Conservation (phyloP, 345 rosid species). For the Euphorbia tirucalli region DNA sequence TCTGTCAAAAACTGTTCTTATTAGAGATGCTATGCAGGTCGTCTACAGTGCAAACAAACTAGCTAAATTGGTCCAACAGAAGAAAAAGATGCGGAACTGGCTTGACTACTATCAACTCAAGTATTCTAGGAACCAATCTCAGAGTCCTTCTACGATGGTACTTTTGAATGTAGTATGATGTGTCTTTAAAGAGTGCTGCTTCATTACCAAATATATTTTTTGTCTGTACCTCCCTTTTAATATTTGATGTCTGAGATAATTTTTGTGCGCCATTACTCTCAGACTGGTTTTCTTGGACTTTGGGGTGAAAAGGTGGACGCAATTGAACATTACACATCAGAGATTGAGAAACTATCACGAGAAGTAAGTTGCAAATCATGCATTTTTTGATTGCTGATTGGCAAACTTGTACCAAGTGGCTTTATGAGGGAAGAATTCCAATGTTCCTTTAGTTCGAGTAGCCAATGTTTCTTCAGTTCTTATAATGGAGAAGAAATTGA, state of each 20-base stretch:
- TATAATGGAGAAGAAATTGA: neutral
- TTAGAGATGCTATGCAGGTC: constrained; percentile 44
- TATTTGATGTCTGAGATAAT: constrained; percentile 8
- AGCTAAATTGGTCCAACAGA: constrained; percentile 67
- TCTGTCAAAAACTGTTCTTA: neutral
- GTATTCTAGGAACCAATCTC: constrained; percentile 48
- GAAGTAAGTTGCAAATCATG: constrained; percentile 50
- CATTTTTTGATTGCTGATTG: neutral
- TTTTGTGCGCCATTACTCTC: constrained; percentile 13
- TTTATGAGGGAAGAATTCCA: neutral
- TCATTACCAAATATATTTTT: constrained; percentile 3
- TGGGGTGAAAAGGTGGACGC: constrained; percentile 81
- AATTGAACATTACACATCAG: constrained; percentile 57
- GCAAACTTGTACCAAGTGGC: neutral
- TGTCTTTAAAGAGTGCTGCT: constrained; percentile 10
- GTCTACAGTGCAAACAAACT: constrained; percentile 84
- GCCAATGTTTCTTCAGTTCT: neutral
- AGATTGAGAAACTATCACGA: constrained; percentile 59
- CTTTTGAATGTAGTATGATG: constrained; percentile 3
- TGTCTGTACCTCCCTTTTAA: constrained; percentile 1
- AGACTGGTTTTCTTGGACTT: constrained; percentile 89
- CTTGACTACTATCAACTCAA: constrained; percentile 77
- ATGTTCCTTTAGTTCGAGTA: no score
- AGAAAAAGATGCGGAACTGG: constrained; percentile 72
- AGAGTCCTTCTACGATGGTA: constrained; percentile 68